Conservation (phyloP, 2,329 filamentous ascomycete species). For the Colletotrichum coccodes region DNA sequence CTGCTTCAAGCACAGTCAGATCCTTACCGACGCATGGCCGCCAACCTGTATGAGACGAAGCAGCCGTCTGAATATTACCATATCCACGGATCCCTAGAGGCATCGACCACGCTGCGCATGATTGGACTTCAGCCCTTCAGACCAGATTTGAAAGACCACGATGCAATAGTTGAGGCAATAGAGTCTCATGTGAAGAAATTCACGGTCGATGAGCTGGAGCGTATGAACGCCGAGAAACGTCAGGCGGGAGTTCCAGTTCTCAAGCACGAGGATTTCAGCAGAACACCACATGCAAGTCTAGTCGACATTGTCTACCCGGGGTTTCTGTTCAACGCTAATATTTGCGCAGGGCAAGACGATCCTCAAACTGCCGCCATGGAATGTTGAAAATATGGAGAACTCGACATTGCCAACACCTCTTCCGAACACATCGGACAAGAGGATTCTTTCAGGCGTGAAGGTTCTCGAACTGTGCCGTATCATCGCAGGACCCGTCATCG, state of each 20-base stretch:
- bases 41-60: constrained; percentile 77
- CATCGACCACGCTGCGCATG: constrained; percentile 75
- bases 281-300: constrained; percentile 56
- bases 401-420: constrained; percentile 59
- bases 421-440: constrained; percentile 34
- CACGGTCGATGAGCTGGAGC: constrained; percentile 65
- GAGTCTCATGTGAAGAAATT: constrained; percentile 67
- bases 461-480: constrained; percentile 81
- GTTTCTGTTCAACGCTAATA: no score
- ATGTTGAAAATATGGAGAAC: constrained; percentile 60
- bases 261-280: constrained; percentile 68
- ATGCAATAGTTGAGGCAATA: constrained; percentile 67
- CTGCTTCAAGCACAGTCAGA: constrained; percentile 76
- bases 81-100: constrained; percentile 79
- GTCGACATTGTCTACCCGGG: no score
- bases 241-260: constrained; percentile 71
- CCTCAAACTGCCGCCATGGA: constrained; percentile 55
- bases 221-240: constrained; percentile 61
- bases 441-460: constrained; percentile 68
- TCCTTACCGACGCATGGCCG: constrained; percentile 76
- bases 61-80: constrained; percentile 76
- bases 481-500: constrained; percentile 80
- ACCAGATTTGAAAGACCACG: constrained; percentile 69
- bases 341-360: constrained; percentile 61
- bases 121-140: constrained; percentile 71